Base-by-base conservation (phyloP, 352 stramenopile species). In the Aphanomyces stellatus region DNA sequence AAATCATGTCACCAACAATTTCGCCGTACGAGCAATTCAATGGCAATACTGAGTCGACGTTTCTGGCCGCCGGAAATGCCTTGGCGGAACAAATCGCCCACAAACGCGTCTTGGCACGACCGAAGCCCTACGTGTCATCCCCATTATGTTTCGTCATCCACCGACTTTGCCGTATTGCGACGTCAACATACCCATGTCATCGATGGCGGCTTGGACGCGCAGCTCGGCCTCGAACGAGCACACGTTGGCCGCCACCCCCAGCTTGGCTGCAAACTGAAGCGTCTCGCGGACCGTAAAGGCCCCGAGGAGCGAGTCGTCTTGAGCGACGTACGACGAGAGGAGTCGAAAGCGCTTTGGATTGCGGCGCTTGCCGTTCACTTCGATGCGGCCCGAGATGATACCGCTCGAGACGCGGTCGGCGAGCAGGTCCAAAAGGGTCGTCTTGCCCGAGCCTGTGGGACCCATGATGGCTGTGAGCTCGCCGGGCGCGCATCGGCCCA, bases 41-140 rank as follows among this genome's bases (percentile, higher is more conserved):
- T 79, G 3, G 75, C 88, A 56, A 96, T 88, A 19, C 71, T 81
- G 3, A 96, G 73, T 24, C 88, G 77, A 2, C 82, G 73, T 48
- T 92, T 90, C 49, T 95, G 85, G 57, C 87, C 88, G 24, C 84
- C 85, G 6, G 73, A 90, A 42, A 97, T 81, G 0, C 88, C 90
- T 69, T 93, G 88, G 69, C 85, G 76, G 53, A 96, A 95, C 3
- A 95, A 69, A 69, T 93, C 87, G 15, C 88, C 89, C 0, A 96
- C 83, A 41, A 76, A 51, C 15, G 84, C 93, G 59, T 84, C 10
- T 0, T 61, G n/a, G 41, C 75, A 83, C 30, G 48, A 69, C 0
- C 42, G 64, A 0, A 90, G 72, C 49, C 49, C 37, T 46, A 19
- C n/a, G n/a, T n/a, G n/a, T n/a, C n/a, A n/a, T n/a, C n/a, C n/a